Percentiles rank a stretch among this genome's conserved stretches.
Evolutionary conservation across 106 monocot species (phyloP).

Genomic region (Allium fistulosum): DNA sequence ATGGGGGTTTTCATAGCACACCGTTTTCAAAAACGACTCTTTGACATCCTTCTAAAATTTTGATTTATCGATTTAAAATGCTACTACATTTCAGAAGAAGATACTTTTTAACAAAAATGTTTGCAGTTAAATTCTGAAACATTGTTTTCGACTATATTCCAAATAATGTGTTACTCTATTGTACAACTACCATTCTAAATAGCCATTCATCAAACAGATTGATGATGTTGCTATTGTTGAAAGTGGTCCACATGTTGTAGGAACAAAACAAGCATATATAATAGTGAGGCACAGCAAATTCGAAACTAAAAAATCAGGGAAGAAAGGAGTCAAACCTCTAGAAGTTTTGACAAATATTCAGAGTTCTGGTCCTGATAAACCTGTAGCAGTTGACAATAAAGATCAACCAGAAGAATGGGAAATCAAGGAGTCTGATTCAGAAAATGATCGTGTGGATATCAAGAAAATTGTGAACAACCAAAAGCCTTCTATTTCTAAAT

Average conservation of each 20-base stretch:
- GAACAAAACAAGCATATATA: conserved; percentile 47
- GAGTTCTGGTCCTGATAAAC: conserved; percentile 4
- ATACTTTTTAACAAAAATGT: too few species aligned
- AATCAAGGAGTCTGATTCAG: conserved; percentile 19
- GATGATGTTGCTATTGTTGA: conserved; percentile 61
- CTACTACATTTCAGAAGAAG: too few species aligned
- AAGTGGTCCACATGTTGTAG: conserved; percentile 68
- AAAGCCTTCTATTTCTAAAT: neutral
- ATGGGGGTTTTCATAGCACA: too few species aligned
- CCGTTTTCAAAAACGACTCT: too few species aligned
- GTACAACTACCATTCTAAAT: too few species aligned
- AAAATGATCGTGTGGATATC: conserved; percentile 16
- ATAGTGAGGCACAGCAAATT: conserved; percentile 63
- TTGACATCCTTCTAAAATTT: too few species aligned
- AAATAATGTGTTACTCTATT: too few species aligned
- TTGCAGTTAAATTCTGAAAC: too few species aligned
- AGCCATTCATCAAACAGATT: conserved; percentile 22
- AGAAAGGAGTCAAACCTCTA: conserved; percentile 39
- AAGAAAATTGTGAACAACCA: neutral
- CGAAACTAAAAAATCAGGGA: conserved; percentile 45
- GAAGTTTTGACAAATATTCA: conserved; percentile 18
- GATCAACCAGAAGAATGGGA: conserved; percentile 26
- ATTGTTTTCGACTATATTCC: too few species aligned
- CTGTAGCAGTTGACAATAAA: conserved; percentile 1
- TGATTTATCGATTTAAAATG: too few species aligned